Evolutionary conservation across 73 alveolate species (phyloP).

Genomic region (Paramecium bursaria): DNA sequence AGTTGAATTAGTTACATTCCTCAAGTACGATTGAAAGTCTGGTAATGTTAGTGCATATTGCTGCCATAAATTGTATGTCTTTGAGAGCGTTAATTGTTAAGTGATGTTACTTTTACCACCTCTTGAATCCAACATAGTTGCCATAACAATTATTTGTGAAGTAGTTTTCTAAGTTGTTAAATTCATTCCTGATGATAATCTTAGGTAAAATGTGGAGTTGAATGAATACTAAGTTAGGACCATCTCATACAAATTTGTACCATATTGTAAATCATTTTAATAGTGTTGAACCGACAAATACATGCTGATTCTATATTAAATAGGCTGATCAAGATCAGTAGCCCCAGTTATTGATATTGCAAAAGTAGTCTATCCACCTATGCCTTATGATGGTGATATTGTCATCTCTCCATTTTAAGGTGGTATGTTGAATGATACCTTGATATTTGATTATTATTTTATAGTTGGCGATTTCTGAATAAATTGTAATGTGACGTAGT

Average conservation of each 20-base stretch:
- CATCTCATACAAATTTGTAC: background rate
- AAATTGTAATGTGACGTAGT: background rate
- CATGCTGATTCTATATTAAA: slow-evolving; percentile 15
- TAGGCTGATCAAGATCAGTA: background rate
- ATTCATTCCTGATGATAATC: slow-evolving; percentile 9
- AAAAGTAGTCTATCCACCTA: background rate
- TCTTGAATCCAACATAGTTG: slow-evolving; percentile 1
- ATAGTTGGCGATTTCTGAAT: background rate
- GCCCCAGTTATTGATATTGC: background rate
- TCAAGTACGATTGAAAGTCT: too few species aligned
- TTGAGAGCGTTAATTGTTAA: too few species aligned
- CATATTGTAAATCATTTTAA: background rate
- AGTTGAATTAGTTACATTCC: too few species aligned
- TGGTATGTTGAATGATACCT: background rate
- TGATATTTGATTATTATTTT: background rate
- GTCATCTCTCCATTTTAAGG: slow-evolving; percentile 8
- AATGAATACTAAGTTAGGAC: background rate
- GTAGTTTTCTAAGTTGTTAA: background rate
- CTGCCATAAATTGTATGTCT: too few species aligned
- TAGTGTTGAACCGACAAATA: background rate
- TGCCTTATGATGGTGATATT: background rate
- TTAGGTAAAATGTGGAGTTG: background rate
- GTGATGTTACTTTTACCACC: slow-evolving; percentile 7
- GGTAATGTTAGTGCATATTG: too few species aligned
- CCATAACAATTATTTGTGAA: slow-evolving; percentile 3